Percentiles rank a stretch among this genome's conserved stretches.
These are phyloP conservation scores for Darksidea phi DNA, from an alignment of 495 filamentous ascomycete species.

Conservation along the genomic window DNA sequence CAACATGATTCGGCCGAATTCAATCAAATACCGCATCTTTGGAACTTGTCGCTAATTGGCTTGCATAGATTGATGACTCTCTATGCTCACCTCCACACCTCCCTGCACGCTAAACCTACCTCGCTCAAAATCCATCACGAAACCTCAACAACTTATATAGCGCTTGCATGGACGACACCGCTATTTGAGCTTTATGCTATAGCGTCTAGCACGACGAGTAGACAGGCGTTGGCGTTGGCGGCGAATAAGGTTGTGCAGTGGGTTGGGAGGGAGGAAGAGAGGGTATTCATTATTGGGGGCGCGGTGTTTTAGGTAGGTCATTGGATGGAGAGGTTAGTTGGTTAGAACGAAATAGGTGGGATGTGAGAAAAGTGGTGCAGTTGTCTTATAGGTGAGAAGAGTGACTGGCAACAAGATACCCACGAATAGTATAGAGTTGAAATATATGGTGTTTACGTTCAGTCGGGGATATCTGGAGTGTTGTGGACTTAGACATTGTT, in stretches of 20 bases:
- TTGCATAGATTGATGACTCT: slow-evolving; percentile 73
- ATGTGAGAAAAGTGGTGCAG: background rate
- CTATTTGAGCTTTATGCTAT: slow-evolving; percentile 92
- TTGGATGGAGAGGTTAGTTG: background rate
- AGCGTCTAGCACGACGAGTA: slow-evolving; percentile 71
- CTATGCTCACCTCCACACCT: slow-evolving; percentile 80
- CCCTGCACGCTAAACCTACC: slow-evolving; percentile 76
- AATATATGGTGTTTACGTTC: no score
- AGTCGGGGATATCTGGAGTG: no score
- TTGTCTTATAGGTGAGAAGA: background rate
- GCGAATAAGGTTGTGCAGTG: slow-evolving; percentile 86
- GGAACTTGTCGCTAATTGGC: no score
- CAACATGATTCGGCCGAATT: background rate
- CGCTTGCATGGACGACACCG: slow-evolving; percentile 86
- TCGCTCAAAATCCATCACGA: slow-evolving; percentile 84
- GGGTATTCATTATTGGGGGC: slow-evolving; percentile 91
- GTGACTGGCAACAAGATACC: slow-evolving; percentile 9
- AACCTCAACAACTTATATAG: slow-evolving; percentile 67
- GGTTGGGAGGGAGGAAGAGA: slow-evolving; percentile 85
- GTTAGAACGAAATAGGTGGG: no score
- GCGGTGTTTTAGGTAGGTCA: slow-evolving; percentile 58
- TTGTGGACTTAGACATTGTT: no score
- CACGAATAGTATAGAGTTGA: background rate
- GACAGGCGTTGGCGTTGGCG: slow-evolving; percentile 77
- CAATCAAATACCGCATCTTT: background rate